Evolutionary conservation across 1,284 basidiomycete genomes (phyloP), one percentile per base, ranked within the genome.

Genomic region (Irpex sp.): DNA sequence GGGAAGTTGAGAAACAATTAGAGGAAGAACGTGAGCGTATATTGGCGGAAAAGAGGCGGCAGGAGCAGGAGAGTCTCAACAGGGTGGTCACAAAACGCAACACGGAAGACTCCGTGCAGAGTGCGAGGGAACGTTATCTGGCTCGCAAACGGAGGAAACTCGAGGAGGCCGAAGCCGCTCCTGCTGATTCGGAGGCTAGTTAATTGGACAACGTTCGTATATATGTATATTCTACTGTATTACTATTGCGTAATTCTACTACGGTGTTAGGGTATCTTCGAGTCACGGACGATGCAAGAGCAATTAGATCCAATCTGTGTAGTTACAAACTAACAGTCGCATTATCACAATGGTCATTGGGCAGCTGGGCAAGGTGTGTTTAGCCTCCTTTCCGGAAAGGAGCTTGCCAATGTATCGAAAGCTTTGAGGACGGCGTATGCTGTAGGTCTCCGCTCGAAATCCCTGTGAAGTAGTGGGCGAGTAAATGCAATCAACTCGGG

Each of bases 91-190:
- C 78, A 57, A 87, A 85, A 74, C 81, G 91, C 61, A 93, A 95
- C 72, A 88, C 83, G 2, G 88, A 91, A 58, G 75, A 76, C 19
- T 85, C 89, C 63, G 82, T 96, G 39, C 77, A 85, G 71, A 89
- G 84, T 70, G 93, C 94, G 15, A 84, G 81, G 59, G 85, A 90
- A 67, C 83, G 94, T 62, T 95, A 90, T 71, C 72, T 93, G 60
- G 88, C 88, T 68, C 81, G 94, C 66, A 96, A 96, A 77, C 83
- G 91, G 62, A 85, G 83, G 68, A 89, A 85, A 70, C 66, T 94
- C 69, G 91, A 93, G 67, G 74, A 67, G 17, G 65, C 59, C 3
- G 63, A 63, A 50, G 57, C 57, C 13, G 65, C 15, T 9, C 39
- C 39, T 43, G 39, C 39, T 1, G 39, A 43, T 43, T 9, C 57